Conservation (phyloP, 2,329 filamentous ascomycete genomes). For the Ceratocystis ficicola region DNA sequence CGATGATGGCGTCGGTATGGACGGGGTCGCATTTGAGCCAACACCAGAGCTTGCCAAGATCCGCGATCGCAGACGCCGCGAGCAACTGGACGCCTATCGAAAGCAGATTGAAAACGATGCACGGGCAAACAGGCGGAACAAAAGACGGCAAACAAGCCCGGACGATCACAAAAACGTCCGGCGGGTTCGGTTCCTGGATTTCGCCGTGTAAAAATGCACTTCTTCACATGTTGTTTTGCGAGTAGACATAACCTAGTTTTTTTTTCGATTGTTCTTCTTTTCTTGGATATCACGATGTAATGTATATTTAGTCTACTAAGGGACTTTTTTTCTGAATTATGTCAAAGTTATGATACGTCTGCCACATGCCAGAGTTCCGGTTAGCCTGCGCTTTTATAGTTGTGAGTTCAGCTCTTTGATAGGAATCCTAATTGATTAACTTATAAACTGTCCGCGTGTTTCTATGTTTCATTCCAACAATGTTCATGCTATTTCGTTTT, state of each 20-base stretch:
- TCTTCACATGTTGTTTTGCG: neutral
- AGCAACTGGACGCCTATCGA: conserved; percentile 51
- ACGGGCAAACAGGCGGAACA: conserved; percentile 31
- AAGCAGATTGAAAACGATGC: conserved; percentile 50
- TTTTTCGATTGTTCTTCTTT: neutral
- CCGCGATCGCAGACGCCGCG: conserved; percentile 43
- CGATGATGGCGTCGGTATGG: conserved; percentile 55
- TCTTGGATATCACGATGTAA: neutral
- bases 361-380: neutral
- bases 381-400: neutral
- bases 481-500: conserved; percentile 6
- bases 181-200: conserved; percentile 19
- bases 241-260: conserved; percentile 4
- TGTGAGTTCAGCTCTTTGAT: neutral
- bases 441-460: neutral
- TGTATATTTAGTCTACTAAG: neutral
- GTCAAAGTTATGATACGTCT: neutral
- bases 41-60: conserved; percentile 49
- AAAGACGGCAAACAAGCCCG: conserved; percentile 14
- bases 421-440: neutral
- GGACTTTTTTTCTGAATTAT: neutral
- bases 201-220: neutral
- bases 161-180: conserved; percentile 12
- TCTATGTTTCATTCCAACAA: neutral
- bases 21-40: conserved; percentile 55